Conservation (phyloP, 1,284 basidiomycete genomes). For the Omphalotus olearius region DNA sequence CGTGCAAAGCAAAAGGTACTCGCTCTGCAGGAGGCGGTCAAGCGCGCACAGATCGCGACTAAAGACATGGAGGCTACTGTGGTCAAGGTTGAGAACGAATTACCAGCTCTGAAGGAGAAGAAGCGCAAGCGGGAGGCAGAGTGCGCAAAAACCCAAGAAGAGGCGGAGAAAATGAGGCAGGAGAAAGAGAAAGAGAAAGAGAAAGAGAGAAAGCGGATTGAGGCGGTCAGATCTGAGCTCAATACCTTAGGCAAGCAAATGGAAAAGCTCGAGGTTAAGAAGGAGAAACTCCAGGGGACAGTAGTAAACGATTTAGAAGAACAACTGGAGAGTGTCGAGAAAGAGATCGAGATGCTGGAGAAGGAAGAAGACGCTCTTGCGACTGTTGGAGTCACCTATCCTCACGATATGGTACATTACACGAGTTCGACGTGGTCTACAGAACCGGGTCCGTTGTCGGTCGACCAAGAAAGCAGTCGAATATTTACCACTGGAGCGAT, state of each 20-base stretch:
- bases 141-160: conserved; percentile 38
- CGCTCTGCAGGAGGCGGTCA: conserved; percentile 73
- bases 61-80: conserved; percentile 51
- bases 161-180: conserved; percentile 38
- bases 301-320: conserved; percentile 51
- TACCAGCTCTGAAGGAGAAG: conserved; percentile 43
- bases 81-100: conserved; percentile 43
- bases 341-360: conserved; percentile 45
- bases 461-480: too few relatives aligned
- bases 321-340: conserved; percentile 43
- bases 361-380: conserved; percentile 19
- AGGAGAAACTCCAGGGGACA: conserved; percentile 46
- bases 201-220: conserved; percentile 54
- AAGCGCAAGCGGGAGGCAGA: conserved; percentile 44
- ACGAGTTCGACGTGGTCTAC: background rate
- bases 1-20: conserved; percentile 71
- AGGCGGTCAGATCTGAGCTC: conserved; percentile 46
- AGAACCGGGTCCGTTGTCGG: too few relatives aligned
- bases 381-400: conserved; percentile 14
- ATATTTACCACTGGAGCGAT: background rate
- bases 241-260: conserved; percentile 40
- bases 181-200: conserved; percentile 49
- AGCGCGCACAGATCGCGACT: conserved; percentile 57
- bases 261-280: conserved; percentile 49
- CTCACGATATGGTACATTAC: conserved; percentile 12